phyloP scores from a whole-genome alignment of 192 early-diverging fungal species.

The Coemansia sp. region DNA sequence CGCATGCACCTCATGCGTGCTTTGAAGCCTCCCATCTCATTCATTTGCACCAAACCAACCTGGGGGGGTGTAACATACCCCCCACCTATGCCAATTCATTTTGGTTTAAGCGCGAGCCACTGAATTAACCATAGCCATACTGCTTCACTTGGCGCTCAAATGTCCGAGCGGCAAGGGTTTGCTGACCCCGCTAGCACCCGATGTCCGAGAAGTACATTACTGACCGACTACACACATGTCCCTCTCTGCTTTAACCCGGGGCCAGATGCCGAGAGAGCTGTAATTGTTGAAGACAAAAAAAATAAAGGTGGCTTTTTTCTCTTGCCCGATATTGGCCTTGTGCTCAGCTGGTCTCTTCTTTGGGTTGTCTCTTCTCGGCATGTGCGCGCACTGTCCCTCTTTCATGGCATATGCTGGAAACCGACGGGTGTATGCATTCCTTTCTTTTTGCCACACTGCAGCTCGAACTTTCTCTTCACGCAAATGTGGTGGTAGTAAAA shows the following conservation, averaged over 20 bases:
- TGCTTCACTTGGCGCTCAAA: background rate
- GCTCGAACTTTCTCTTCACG: background rate
- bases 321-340: constrained; percentile 6
- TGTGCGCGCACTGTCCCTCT: background rate
- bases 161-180: background rate
- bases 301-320: constrained; percentile 7
- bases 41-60: constrained; percentile 5
- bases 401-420: background rate
- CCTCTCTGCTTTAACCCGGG: background rate
- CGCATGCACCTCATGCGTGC: constrained; percentile 9
- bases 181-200: background rate
- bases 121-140: background rate
- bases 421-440: background rate
- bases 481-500: background rate
- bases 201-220: background rate
- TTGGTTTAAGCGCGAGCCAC: background rate
- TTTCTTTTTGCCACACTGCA: background rate
- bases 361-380: background rate
- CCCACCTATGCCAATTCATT: background rate
- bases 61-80: background rate
- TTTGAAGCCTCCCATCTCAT: constrained; percentile 4
- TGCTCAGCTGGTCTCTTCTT: constrained; percentile 5
- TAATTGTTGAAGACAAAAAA: constrained; percentile 2
- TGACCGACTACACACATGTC: background rate
- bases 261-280: constrained; percentile 12